Evolutionary conservation across 225 moss, liverwort and hornwort species (phyloP).

Genomic region (Antitrichia curtipendula): DNA sequence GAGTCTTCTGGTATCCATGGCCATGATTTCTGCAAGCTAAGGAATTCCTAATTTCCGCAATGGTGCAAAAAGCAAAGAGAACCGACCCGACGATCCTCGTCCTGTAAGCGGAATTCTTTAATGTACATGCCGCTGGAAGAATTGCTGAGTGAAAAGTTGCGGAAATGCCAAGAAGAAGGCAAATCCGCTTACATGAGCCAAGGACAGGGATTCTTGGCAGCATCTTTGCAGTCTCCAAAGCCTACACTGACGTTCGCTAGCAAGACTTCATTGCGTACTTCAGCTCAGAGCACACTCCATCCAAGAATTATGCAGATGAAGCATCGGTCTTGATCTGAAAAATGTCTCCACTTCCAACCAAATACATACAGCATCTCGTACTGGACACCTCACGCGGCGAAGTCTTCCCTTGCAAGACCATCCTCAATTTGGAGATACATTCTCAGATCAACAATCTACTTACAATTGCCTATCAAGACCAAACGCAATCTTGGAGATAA

Average conservation of each 20-base stretch:
- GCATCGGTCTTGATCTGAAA: background rate
- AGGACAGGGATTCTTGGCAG: conserved; percentile 8
- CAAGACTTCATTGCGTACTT: background rate
- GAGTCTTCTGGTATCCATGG: background rate
- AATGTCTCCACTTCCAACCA: background rate
- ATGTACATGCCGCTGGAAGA: background rate
- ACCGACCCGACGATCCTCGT: background rate
- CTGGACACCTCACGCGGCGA: background rate
- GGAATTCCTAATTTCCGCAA: background rate
- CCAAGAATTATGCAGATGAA: background rate
- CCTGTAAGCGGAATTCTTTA: background rate
- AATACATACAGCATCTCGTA: background rate
- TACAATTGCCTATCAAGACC: background rate
- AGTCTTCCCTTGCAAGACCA: background rate
- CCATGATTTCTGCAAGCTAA: background rate
- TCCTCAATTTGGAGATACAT: background rate
- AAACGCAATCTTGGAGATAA: background rate
- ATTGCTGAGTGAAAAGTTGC: background rate
- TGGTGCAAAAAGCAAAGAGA: background rate
- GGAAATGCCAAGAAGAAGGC: conserved; percentile 7
- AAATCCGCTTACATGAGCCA: background rate
- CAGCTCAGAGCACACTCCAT: background rate
- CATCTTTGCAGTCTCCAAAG: background rate
- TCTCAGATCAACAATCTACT: background rate
- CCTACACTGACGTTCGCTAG: background rate